Evolutionary conservation across 2,329 filamentous ascomycete species (phyloP), one percentile per base, ranked within the genome.

Genomic region (Colletotrichum orchidophilum): DNA sequence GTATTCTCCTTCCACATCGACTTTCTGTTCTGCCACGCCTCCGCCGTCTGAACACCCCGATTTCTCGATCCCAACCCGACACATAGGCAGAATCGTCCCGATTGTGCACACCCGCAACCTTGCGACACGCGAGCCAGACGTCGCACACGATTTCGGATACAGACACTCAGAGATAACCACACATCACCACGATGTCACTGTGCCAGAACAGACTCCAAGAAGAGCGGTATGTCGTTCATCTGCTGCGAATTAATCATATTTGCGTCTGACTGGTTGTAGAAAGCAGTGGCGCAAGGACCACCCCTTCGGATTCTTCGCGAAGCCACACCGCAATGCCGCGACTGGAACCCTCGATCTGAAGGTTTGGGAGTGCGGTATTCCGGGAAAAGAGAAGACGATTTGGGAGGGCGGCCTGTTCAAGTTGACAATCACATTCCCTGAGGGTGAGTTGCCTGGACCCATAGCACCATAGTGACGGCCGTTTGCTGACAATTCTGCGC

Each of bases 391-490:
- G 72, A 96, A 97, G 86, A 99, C 97, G 0, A 91, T 98, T 26
- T 99, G 96, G 96, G 95, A 97, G 78, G 95, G 95, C n/a, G 96
- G 96, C 1, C 85, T 98, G 12, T 98, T 98, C 86, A 99, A 98
- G 86, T 86, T 99, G 70, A 94, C 93, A 69, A 93, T 99, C 77
- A 91, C 89, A 12, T 99, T 99, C 77, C 96, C 97, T 0, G 96
- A 99, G 78, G 95, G 95, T 96, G 83, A 81, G 91, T 83, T 35
- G 26, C 24, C 49, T 39, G 53, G 27, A 35, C 33, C 11, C 42
- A 33, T 9, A 12, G 3, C n/a, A 54, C 24, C 18, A 7, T 26
- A 24, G 12, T 42, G 50, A 71, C 18, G 12, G 12, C 58, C 39
- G 26, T 63, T 64, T 39, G 59, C 76, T 78, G 67, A 78, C 66